Base-by-base conservation (phyloP, 192 early-diverging fungal genomes). In the Linnemannia zychae region DNA sequence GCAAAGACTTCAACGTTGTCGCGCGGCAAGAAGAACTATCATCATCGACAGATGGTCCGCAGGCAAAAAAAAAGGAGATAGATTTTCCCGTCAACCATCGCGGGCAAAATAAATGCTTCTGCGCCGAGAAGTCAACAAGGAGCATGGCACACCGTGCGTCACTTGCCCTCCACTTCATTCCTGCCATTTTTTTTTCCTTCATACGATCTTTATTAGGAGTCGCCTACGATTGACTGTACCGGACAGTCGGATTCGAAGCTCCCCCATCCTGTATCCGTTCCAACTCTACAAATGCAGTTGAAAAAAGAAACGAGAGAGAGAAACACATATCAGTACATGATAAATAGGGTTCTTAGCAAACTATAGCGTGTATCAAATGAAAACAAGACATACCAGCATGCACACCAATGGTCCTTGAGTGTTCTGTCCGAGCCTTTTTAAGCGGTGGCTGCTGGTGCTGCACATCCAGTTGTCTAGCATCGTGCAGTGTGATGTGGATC, bases 401-500 rank as follows among this genome's bases (percentile, higher is more conserved):
- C 15, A 87, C 77, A 36, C 72, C 71, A 33, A 79, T 72, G 34
- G 80, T 52, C 37, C 76, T 72, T 17, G 75, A 53, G 34, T 71
- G 73, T 33, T 82, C 86, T 22, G 57, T 78, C 37, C 75, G 72
- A 3, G 75, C 66, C 47, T 69, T 67, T 47, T 82, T 87, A 0
- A 81, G 63, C 34, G 76, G 77, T n/a, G 80, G 77, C 46, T 67
- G 65, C 34, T 78, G 75, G 44, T 75, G 78, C 65, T 85, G 77
- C 13, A 76, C 47, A 48, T 81, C 81, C 38, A 78, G 44, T 18
- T 86, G 77, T 20, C 84, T 75, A 18, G 87, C 81, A 67, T 91
- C 87, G 72, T 91, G 89, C 71, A 91, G 53, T 67, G 74, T 79
- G 72, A 91, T 91, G 40, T 91, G 90, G 37, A 90, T 88, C 24